Evolutionary conservation across 495 filamentous ascomycete genomes (phyloP).

Genomic region (Lasiosphaeria hispida): DNA sequence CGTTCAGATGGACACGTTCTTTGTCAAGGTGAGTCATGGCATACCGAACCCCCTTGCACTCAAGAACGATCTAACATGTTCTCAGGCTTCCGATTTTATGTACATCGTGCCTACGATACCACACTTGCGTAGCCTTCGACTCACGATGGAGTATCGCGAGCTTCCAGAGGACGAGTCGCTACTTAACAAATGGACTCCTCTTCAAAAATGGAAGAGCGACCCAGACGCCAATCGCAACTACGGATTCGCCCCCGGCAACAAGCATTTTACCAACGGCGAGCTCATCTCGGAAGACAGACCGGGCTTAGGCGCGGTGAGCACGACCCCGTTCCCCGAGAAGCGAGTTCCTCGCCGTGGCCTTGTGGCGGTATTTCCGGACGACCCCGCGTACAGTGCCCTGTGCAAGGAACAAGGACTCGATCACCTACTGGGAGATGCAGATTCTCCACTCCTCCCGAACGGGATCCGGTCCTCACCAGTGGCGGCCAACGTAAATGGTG

Average conservation of each 20-base stretch:
- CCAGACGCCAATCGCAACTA: constrained; percentile 41
- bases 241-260: constrained; percentile 44
- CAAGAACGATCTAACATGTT: constrained; percentile 26
- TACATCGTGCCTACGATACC: constrained; percentile 66
- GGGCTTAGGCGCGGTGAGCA: constrained; percentile 34
- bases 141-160: constrained; percentile 53
- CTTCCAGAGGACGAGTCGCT: constrained; percentile 45
- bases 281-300: constrained; percentile 43
- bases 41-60: background rate
- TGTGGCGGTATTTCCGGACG: constrained; percentile 40
- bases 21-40: constrained; percentile 60
- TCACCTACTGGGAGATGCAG: constrained; percentile 31
- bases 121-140: constrained; percentile 62
- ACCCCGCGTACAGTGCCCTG: constrained; percentile 45
- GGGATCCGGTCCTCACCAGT: constrained; percentile 34
- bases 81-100: constrained; percentile 70
- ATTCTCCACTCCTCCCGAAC: constrained; percentile 31
- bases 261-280: constrained; percentile 47
- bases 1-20: constrained; percentile 63
- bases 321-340: constrained; percentile 45
- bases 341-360: constrained; percentile 48
- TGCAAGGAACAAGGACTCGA: constrained; percentile 46
- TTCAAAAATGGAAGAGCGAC: constrained; percentile 54
- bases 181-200: constrained; percentile 31
- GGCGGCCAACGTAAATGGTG: constrained; percentile 17